A percentile compares a stretch with the other conserved stretches of the same genome.
Conservation (phyloP, 148 eudicot genomes). For the Drosera capensis region DNA sequence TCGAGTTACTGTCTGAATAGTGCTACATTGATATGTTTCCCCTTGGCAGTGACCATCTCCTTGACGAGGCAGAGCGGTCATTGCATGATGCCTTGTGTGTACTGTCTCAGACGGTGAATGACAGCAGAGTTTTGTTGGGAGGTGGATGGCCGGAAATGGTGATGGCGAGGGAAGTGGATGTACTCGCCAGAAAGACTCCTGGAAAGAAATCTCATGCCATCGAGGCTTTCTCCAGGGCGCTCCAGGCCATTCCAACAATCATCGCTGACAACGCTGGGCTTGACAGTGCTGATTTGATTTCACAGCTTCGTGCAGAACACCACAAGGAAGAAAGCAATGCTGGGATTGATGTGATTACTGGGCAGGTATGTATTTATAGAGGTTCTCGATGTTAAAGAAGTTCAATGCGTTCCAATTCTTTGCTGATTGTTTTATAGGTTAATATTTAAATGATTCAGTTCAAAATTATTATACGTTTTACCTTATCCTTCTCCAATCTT, state of each 20-base stretch:
- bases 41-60: slow-evolving; percentile 71
- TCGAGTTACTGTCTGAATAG: not conserved
- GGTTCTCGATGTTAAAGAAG: too few species aligned
- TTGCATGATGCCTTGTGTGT: slow-evolving; percentile 95
- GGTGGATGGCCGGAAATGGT: slow-evolving; percentile 99
- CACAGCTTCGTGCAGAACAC: slow-evolving; percentile 96
- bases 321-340: slow-evolving; percentile 66
- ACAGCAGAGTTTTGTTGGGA: slow-evolving; percentile 83
- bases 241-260: slow-evolving; percentile 75
- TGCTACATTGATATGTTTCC: not conserved
- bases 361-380: slow-evolving; percentile 84
- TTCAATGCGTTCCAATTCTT: too few species aligned
- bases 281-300: slow-evolving; percentile 89
- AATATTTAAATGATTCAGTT: too few species aligned
- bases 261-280: slow-evolving; percentile 97
- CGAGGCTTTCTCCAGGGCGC: slow-evolving; percentile 92
- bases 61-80: slow-evolving; percentile 97
- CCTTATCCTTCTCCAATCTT: too few species aligned
- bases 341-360: slow-evolving; percentile 87
- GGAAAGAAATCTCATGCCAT: slow-evolving; percentile 96
- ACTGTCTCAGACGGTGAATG: slow-evolving; percentile 87
- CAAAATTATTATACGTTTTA: too few species aligned
- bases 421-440: too few species aligned
- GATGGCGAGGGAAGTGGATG: slow-evolving; percentile 96
- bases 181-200: slow-evolving; percentile 80